Evolutionary conservation across 2,329 filamentous ascomycete species (phyloP).

Genomic region (Calonectria montana): DNA sequence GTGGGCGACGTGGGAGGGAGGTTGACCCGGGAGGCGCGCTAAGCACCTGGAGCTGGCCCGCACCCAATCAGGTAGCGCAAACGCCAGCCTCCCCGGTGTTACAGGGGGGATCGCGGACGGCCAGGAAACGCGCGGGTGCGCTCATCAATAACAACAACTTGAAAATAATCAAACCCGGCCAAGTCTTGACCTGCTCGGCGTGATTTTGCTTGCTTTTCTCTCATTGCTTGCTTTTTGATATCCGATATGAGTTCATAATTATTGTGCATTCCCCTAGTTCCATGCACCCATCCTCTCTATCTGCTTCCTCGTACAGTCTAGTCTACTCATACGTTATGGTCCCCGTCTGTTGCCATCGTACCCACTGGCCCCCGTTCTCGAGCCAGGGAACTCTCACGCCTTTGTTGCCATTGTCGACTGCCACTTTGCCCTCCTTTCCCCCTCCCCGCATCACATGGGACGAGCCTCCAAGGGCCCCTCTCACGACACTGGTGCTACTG

Average conservation of each 20-base stretch:
- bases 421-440: not conserved
- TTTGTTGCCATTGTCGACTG: not conserved
- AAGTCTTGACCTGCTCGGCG: not conserved
- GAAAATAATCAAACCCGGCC: constrained; percentile 34
- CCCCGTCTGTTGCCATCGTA: not conserved
- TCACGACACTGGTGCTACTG: not conserved
- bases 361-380: not conserved
- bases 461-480: not conserved
- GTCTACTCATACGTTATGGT: not conserved
- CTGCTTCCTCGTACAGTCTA: not conserved
- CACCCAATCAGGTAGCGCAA: constrained; percentile 37
- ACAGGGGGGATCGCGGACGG: constrained; percentile 39
- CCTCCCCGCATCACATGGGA: not conserved
- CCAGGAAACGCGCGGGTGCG: constrained; percentile 43
- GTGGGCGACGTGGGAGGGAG: constrained; percentile 43
- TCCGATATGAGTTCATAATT: not conserved
- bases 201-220: not conserved
- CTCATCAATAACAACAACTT: constrained; percentile 42
- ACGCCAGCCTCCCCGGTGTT: constrained; percentile 27
- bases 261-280: not conserved
- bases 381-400: not conserved
- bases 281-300: not conserved
- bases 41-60: constrained; percentile 15
- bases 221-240: not conserved
- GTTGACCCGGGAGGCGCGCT: constrained; percentile 44